These are phyloP conservation scores for Stylosanthes scabra DNA, from an alignment of 331 rosid genomes.

Conservation along the genomic window DNA sequence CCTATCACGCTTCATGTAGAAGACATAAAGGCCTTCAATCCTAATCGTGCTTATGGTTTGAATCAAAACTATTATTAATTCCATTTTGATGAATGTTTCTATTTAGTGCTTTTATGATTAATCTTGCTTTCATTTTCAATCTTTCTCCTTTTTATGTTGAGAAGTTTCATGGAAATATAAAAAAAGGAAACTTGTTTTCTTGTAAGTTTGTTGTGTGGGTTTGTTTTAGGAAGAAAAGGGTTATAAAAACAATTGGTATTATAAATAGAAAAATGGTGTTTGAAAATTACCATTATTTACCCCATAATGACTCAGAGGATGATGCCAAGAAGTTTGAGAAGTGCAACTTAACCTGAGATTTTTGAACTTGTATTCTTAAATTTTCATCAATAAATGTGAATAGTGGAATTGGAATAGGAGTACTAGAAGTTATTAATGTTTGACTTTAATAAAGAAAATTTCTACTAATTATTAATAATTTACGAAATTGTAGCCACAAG, in stretches of 20 bases:
- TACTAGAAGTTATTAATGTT: background rate
- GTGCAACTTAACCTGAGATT: background rate
- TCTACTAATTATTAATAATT: background rate
- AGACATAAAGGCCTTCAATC: slow-evolving; percentile 67
- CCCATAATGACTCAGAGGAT: background rate
- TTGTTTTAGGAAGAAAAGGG: background rate
- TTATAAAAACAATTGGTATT: background rate
- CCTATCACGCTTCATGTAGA: slow-evolving; percentile 78
- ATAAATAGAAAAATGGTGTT: background rate
- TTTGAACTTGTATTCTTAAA: background rate
- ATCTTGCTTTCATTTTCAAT: background rate
- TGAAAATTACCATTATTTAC: background rate
- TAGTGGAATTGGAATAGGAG: background rate
- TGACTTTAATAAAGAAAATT: background rate
- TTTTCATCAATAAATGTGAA: background rate
- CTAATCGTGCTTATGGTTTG: slow-evolving; percentile 82
- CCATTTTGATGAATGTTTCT: background rate
- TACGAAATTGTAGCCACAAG: slow-evolving; percentile 5
- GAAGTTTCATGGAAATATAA: background rate
- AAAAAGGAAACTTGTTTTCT: background rate
- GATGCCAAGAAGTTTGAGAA: background rate
- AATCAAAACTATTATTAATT: background rate
- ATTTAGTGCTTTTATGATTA: background rate
- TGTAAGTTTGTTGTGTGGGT: background rate
- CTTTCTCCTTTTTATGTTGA: background rate